Evolutionary conservation across 2,329 filamentous ascomycete species (phyloP), one percentile per base, ranked within the genome.

Genomic region (Eutypella sp.): DNA sequence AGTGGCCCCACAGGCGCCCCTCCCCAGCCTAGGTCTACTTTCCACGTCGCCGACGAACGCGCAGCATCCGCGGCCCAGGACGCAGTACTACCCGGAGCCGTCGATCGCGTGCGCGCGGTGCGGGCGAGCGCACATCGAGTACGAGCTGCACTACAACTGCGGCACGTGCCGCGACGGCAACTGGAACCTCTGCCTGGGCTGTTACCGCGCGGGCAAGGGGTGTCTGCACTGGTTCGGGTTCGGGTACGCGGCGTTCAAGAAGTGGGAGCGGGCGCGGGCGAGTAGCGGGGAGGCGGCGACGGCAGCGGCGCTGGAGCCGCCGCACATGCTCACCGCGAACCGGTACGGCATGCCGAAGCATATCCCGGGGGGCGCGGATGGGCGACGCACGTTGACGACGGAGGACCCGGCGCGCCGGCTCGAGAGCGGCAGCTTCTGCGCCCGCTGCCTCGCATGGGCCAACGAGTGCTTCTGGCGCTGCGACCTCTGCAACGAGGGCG

Each of bases 401-500:
- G 82, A 88, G 27, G 79, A 91, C 60, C 87, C 88, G 0, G 68
- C 72, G 4, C 74, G 75, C 33, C 74, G 88, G 20, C 68, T 93
- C 1, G 82, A 93, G 64, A 83, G 79, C 43, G 92, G 92, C 18
- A 83, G 88, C 5, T 96, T 96, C 64, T 97, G 92, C 62, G 81
- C 85, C 31, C 77, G 78, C 40, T 96, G 92, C 62, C 71, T 77
- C 16, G 72, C 78, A 1, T 87, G 82, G 71, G 78, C 89, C 0
- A 91, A 95, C 57, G 79, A 85, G 42, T 93, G 89, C 66, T 95
- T 88, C 66, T 97, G 91, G 92, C 84, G 87, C 51, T 97, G 92
- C 64, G 81, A 86, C 48, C 65, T 76, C 22, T 97, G 92, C 68
- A 96, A 96, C 57, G 83, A 93, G 51, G 92, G 89, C 5, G 91